A percentile compares a stretch with the other conserved stretches of the same genome.
Evolutionary conservation across 306 rosid genomes (phyloP).

Genomic region (Acacia acuminata): DNA sequence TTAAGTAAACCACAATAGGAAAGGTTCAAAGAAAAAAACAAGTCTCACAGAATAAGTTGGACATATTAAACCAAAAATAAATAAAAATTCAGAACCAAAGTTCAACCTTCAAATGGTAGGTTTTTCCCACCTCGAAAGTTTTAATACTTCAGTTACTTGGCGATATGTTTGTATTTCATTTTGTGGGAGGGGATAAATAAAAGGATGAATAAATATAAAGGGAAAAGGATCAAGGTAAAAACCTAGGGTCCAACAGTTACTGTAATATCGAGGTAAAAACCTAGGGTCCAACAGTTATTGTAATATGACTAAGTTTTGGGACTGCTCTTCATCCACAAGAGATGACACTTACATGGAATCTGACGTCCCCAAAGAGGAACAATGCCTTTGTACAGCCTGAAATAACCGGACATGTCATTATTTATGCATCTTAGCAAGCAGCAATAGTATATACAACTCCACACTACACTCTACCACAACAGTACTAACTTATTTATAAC

Average conservation of each 20-base stretch:
- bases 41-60: neutral
- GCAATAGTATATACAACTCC: neutral
- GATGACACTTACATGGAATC: conserved; percentile 83
- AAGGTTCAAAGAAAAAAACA: neutral
- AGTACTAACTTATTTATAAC: conserved; percentile 4
- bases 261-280: no score
- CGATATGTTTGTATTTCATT: neutral
- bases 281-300: no score
- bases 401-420: conserved; percentile 30
- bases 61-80: neutral
- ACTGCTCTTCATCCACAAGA: neutral
- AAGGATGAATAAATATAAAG: no score
- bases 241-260: no score
- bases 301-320: no score
- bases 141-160: neutral
- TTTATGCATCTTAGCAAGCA: conserved; percentile 2
- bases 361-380: conserved; percentile 99
- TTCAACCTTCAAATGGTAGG: neutral
- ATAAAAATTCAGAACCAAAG: neutral
- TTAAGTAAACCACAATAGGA: neutral
- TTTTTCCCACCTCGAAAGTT: neutral
- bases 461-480: neutral
- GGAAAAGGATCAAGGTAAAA: no score
- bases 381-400: conserved; percentile 94
- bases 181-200: no score